Evolutionary conservation across 805 yeast species (phyloP).

Genomic region (Schwanniomyces vanrijiae): DNA sequence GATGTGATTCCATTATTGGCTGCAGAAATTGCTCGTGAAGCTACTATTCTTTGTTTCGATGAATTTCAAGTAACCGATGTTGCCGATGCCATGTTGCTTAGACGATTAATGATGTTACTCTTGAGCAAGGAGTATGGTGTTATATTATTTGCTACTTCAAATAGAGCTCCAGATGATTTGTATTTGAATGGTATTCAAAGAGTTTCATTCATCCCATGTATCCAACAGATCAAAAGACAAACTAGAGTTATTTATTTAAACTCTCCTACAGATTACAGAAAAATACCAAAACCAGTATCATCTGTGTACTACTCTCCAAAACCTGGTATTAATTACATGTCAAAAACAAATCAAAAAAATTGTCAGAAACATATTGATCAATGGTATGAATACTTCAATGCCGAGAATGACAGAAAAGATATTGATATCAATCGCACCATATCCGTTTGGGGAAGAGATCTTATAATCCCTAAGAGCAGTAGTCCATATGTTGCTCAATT

Average conservation of each 20-base stretch:
- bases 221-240: slow-evolving; percentile 68
- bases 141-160: slow-evolving; percentile 88
- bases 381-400: slow-evolving; percentile 83
- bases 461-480: slow-evolving; percentile 72
- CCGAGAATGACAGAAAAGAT: slow-evolving; percentile 42
- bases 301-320: slow-evolving; percentile 76
- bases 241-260: slow-evolving; percentile 78
- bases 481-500: slow-evolving; percentile 87
- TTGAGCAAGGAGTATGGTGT: slow-evolving; percentile 77
- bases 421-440: slow-evolving; percentile 25
- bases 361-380: slow-evolving; percentile 62
- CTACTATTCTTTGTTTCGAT: slow-evolving; percentile 88
- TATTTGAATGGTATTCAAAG: slow-evolving; percentile 94
- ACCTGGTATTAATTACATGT: slow-evolving; percentile 55
- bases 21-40: slow-evolving; percentile 70
- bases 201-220: slow-evolving; percentile 89
- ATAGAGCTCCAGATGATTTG: slow-evolving; percentile 90
- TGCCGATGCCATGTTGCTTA: slow-evolving; percentile 95
- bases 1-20: slow-evolving; percentile 87
- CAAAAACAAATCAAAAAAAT: slow-evolving; percentile 48
- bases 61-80: slow-evolving; percentile 98
- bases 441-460: slow-evolving; percentile 85
- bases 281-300: slow-evolving; percentile 78
- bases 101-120: slow-evolving; percentile 69
- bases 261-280: slow-evolving; percentile 93